A percentile compares a stretch with the other conserved stretches of the same genome.
phyloP scores from a whole-genome alignment of 495 filamentous ascomycete genomes.

The Terfezia boudieri region DNA sequence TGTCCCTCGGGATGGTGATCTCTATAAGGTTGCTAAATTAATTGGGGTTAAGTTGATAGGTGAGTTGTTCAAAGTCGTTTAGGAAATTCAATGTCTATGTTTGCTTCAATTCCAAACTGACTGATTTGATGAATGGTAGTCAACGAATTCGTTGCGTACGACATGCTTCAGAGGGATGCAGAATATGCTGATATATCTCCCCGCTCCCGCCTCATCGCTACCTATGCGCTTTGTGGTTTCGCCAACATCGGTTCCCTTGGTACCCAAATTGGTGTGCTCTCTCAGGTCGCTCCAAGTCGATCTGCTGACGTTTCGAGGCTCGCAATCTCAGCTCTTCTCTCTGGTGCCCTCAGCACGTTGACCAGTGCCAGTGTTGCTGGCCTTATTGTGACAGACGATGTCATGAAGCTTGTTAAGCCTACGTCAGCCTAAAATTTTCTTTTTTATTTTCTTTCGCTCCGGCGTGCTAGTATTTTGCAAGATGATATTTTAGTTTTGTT shows the following conservation, averaged over 20 bases:
- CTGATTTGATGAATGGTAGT: not conserved
- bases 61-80: constrained; percentile 2
- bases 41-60: constrained; percentile 68
- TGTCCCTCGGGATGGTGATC: constrained; percentile 46
- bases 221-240: constrained; percentile 41
- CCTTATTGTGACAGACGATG: constrained; percentile 35
- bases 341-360: constrained; percentile 56
- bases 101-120: too few species aligned
- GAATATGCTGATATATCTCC: constrained; percentile 27
- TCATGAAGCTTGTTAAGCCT: not conserved
- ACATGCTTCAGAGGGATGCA: constrained; percentile 6
- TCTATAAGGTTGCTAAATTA: constrained; percentile 51
- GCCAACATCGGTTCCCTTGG: constrained; percentile 12
- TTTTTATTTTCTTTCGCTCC: too few species aligned
- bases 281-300: constrained; percentile 53
- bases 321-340: constrained; percentile 53
- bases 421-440: too few species aligned
- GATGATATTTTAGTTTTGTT: too few species aligned
- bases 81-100: not conserved
- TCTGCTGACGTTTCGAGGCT: constrained; percentile 48
- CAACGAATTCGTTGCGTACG: constrained; percentile 29
- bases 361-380: constrained; percentile 68
- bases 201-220: constrained; percentile 50
- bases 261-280: constrained; percentile 36
- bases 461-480: too few species aligned